Percentiles rank a stretch among this genome's conserved stretches.
phyloP scores from a whole-genome alignment of 1,139 yeast genomes.

The Zygoascus meyerae region DNA sequence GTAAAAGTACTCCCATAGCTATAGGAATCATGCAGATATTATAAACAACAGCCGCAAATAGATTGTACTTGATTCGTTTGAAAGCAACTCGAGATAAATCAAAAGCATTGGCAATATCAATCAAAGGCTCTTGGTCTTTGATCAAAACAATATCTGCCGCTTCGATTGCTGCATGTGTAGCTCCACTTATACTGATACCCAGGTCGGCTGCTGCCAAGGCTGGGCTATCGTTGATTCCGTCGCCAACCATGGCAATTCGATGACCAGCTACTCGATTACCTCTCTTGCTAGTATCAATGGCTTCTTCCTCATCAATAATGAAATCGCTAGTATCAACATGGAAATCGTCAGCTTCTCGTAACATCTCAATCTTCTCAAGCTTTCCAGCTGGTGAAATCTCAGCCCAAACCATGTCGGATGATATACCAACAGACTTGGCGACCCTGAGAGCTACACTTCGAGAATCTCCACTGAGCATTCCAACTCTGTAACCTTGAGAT shows the following conservation, averaged over 20 bases:
- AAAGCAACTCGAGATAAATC: constrained; percentile 69
- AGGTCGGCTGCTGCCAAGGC: constrained; percentile 84
- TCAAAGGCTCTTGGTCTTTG: constrained; percentile 40
- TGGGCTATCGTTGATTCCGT: constrained; percentile 95
- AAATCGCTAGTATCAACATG: constrained; percentile 11
- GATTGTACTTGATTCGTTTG: constrained; percentile 68
- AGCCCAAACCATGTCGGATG: constrained; percentile 59
- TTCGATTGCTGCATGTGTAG: constrained; percentile 94
- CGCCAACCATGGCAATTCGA: constrained; percentile 83
- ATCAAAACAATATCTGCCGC: constrained; percentile 87
- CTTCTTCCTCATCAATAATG: constrained; percentile 8
- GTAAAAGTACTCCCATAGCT: constrained; percentile 87
- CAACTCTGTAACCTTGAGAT: constrained; percentile 56
- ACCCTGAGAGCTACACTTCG: constrained; percentile 55
- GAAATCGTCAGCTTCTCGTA: constrained; percentile 40
- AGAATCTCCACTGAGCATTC: constrained; percentile 89
- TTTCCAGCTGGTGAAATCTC: constrained; percentile 76
- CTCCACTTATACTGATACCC: constrained; percentile 87
- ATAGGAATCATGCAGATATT: constrained; percentile 86
- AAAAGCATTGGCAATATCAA: constrained; percentile 67
- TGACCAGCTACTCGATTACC: background rate
- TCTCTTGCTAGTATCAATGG: too few relatives aligned
- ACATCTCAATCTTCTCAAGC: constrained; percentile 54
- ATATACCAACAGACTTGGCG: constrained; percentile 65
- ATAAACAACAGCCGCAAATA: constrained; percentile 81